These are phyloP conservation scores for Fraxinus dipetala DNA, from an alignment of 305 asterid genomes.

Conservation along the genomic window DNA sequence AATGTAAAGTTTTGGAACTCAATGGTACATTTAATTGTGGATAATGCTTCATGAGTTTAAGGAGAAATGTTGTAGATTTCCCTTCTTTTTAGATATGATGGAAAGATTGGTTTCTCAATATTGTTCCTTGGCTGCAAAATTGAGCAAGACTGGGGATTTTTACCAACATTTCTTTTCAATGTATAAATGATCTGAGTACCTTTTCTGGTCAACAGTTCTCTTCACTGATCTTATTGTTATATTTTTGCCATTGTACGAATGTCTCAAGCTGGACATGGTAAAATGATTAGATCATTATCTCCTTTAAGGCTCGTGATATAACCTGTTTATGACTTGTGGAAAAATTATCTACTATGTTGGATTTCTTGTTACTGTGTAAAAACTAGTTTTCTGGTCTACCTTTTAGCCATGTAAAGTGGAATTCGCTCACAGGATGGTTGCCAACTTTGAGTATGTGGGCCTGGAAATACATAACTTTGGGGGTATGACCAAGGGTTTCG, in stretches of 20 bases:
- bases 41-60: slow-evolving; percentile 26
- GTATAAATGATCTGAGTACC: slow-evolving; percentile 11
- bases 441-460: slow-evolving; percentile 39
- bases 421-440: slow-evolving; percentile 42
- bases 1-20: slow-evolving; percentile 23
- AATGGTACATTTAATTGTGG: slow-evolving; percentile 15
- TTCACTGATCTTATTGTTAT: background rate
- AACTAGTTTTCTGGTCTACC: slow-evolving; percentile 35
- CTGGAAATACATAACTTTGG: slow-evolving; percentile 44
- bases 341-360: background rate
- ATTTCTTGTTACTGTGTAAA: slow-evolving; percentile 21
- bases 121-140: slow-evolving; percentile 29
- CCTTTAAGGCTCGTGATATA: slow-evolving; percentile 10
- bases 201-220: background rate
- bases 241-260: background rate
- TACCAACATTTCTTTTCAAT: background rate
- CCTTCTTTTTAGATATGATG: slow-evolving; percentile 18
- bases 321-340: background rate
- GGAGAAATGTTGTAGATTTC: slow-evolving; percentile 26
- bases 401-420: slow-evolving; percentile 36
- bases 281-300: slow-evolving; percentile 9
- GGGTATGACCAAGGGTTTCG: slow-evolving; percentile 49
- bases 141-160: slow-evolving; percentile 12
- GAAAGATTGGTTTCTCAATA: slow-evolving; percentile 24
- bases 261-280: slow-evolving; percentile 9